Percentiles rank a stretch among this genome's conserved stretches.
Evolutionary conservation across 2,329 filamentous ascomycete genomes (phyloP).

Genomic region (Ploettnerulaceae sp.): DNA sequence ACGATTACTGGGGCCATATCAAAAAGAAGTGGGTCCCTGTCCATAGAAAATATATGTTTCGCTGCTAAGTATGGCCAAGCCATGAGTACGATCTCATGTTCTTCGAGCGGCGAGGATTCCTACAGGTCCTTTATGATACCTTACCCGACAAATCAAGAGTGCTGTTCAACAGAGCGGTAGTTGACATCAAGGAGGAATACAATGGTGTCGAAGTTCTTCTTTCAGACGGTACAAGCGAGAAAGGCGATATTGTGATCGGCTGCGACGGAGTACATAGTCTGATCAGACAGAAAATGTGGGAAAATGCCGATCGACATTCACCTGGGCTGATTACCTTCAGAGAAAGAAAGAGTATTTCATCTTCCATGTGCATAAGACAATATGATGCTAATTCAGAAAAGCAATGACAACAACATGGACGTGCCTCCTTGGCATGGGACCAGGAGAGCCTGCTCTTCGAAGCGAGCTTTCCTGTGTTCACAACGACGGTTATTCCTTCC

Average conservation of each 20-base stretch:
- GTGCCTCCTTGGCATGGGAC: neutral
- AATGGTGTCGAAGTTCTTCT: constrained; percentile 10
- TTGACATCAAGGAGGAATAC: neutral
- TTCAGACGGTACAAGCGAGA: constrained; percentile 8
- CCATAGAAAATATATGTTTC: too few relatives aligned
- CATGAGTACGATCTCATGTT: too few relatives aligned
- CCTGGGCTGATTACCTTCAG: neutral
- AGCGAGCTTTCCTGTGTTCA: neutral
- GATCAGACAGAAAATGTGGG: neutral
- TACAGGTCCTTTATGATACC: neutral
- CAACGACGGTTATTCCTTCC: neutral
- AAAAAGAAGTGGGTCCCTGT: neutral
- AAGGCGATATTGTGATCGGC: constrained; percentile 19
- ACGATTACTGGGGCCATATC: neutral
- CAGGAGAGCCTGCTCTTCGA: neutral
- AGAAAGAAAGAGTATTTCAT: neutral
- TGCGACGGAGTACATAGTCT: constrained; percentile 18
- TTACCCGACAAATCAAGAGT: neutral
- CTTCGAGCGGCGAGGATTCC: neutral
- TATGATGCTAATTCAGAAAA: too few relatives aligned
- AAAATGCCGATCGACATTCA: neutral
- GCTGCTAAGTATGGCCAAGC: too few relatives aligned
- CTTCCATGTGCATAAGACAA: too few relatives aligned
- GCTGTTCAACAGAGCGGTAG: neutral
- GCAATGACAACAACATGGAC: neutral